Percentiles rank a stretch among this genome's conserved stretches.
phyloP scores from a whole-genome alignment of 2,329 filamentous ascomycete genomes.

The Fusarium agapanthi region DNA sequence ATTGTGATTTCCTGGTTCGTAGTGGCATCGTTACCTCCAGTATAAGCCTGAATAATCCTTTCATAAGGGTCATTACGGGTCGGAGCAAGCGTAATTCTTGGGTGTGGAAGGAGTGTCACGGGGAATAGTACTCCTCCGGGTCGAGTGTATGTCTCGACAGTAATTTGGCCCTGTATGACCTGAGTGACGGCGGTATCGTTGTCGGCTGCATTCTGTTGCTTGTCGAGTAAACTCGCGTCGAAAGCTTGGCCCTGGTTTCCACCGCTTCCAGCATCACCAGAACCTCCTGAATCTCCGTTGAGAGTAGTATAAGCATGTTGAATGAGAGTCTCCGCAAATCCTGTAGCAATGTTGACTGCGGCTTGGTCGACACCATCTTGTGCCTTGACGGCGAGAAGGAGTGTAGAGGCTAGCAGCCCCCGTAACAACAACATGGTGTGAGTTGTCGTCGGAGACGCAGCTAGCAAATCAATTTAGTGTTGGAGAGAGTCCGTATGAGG shows the following conservation, averaged over 20 bases:
- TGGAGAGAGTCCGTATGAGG: slow-evolving; percentile 2
- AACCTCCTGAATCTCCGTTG: slow-evolving; percentile 1
- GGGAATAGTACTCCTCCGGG: slow-evolving; percentile 16
- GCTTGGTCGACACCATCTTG: slow-evolving; percentile 23
- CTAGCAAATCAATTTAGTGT: slow-evolving; percentile 13
- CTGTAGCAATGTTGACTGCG: slow-evolving; percentile 15
- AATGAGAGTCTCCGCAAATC: slow-evolving; percentile 23
- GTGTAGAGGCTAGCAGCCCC: slow-evolving; percentile 30
- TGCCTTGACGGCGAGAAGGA: slow-evolving; percentile 23
- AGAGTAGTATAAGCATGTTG: slow-evolving; percentile 19
- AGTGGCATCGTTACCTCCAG: slow-evolving; percentile 20
- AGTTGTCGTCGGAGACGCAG: slow-evolving; percentile 25
- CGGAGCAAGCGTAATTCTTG: slow-evolving; percentile 27
- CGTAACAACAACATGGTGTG: slow-evolving; percentile 34
- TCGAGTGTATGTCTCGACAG: slow-evolving; percentile 11
- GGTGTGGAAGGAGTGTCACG: slow-evolving; percentile 23
- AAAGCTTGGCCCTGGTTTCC: slow-evolving; percentile 15
- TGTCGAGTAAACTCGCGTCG: slow-evolving; percentile 13
- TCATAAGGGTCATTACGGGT: slow-evolving; percentile 23
- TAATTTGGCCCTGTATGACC: background rate
- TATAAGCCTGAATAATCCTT: slow-evolving; percentile 31
- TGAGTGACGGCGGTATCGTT: slow-evolving; percentile 11
- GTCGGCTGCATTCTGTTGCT: background rate
- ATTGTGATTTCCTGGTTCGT: slow-evolving; percentile 29
- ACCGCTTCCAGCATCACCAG: background rate